Base-by-base conservation (phyloP, 2,329 filamentous ascomycete genomes). In the Leptodontidium sp. region DNA sequence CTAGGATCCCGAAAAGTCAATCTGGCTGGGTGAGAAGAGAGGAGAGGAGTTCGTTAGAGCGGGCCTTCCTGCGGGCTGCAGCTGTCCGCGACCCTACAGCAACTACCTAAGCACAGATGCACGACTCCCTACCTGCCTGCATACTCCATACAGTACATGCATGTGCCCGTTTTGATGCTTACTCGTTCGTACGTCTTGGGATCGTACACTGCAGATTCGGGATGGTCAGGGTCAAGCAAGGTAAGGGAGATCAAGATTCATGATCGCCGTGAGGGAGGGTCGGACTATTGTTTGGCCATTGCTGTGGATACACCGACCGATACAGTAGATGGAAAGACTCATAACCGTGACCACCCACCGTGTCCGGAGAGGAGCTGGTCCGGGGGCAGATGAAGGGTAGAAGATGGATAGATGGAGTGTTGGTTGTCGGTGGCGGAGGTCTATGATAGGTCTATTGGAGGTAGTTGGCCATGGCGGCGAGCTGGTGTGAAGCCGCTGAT, bases 221-320 rank as follows among this genome's bases (percentile, higher is more conserved):
- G 65, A 66, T 59, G 50, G 17, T 15, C 64, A 62, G 55, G 70
- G 65, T 45, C 68, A 67, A 69, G 26, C 32, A n/a, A 38, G 26
- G 47, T 50, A 43, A 57, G 50, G 49, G 50, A 26, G 62, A 64
- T 57, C 24, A 55, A 47, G 68, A 74, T 74, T 72, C 70, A 67
- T 45, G 71, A 74, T 74, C 72, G 68, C 40, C 67, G 59, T 62
- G 55, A 65, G 64, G 66, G 61, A 65, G 64, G 66, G 61, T 65
- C 67, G 69, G 70, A 62, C 69, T 65, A 62, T 62, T 70, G 67
- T 70, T 65, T 72, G 55, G 58, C 64, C 43, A 50, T 59, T 26
- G 49, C 32, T 53, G 49, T 35, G 21, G 32, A 32, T 32, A 32
- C 29, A 32, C 29, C 29, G 29, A 32, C 29, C 29, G 29, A 32